Base-by-base conservation (phyloP, 78 protist genomes). In the slime mould (Dictyostelium discoideum) region DNA sequence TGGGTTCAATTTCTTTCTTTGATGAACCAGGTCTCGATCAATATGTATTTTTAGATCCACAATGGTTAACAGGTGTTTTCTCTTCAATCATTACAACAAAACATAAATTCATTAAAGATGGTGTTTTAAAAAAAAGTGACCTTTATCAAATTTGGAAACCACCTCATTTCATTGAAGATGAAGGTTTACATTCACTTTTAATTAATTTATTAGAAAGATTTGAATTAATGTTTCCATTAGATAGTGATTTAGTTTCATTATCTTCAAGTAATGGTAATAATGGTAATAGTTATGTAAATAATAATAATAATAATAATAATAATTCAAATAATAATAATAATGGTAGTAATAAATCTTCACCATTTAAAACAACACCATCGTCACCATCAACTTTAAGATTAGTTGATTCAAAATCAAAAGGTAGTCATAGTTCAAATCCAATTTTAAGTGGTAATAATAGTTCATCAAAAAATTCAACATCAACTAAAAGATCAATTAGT, bases 41-140 rank as follows among this genome's bases (percentile, higher is more conserved):
- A 37, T 90, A 90, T 90, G 88, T 90, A 65, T 90, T 90, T 54
- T 54, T 90, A 74, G 95, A 90, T 83, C 95, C 96, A 13, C 94
- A 89, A 82, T 96, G 93, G 95, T 29, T 96, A 7, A 85, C 92
- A 14, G 83, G 92, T 79, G 84, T 96, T n/a, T 87, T 96, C 67
- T 24, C 94, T 20, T 85, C 97, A 11, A 84, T 96, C 22, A 84
- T 88, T 39, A 87, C 97, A 42, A 86, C 93, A 2, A 85, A 86
- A 50, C 95, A 87, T 69, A 89, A 92, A 54, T 96, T 86, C 73
- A 82, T 86, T 7, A 77, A 84, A 85, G 92, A 96, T 78, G 97
- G 97, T 82, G 80, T 89, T 0, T 48, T 96, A 20, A 85, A 69
- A 18, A 84, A 57, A 76, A 50, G 84, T 9, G 95, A 90, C 83